Percentiles rank a stretch among this genome's conserved stretches.
These are phyloP conservation scores for Coelomomyces lativittatus DNA, from an alignment of 371 early-diverging fungal species.

Conservation along the genomic window DNA sequence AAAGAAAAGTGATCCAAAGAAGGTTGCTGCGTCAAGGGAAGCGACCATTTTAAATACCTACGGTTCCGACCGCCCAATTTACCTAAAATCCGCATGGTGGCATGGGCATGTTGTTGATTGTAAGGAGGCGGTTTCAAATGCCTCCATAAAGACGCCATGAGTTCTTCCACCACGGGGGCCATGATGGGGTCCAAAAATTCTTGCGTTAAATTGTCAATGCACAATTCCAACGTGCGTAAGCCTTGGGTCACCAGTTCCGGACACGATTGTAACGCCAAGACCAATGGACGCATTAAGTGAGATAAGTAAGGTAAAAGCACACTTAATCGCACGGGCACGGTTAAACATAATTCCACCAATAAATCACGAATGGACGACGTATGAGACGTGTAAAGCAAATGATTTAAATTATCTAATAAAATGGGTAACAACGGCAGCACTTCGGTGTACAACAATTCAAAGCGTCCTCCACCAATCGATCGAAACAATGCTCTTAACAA, in stretches of 20 bases:
- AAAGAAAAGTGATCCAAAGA: conserved; percentile 14
- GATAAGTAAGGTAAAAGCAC: conserved; percentile 84
- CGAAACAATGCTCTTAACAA: conserved; percentile 80
- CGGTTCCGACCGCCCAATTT: conserved; percentile 87
- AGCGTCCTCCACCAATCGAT: conserved; percentile 61
- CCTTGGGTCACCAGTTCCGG: conserved; percentile 85
- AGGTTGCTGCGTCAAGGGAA: conserved; percentile 21
- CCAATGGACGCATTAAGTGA: conserved; percentile 86
- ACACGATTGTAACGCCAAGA: conserved; percentile 75
- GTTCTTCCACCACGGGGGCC: conserved; percentile 74
- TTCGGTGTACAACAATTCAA: conserved; percentile 66
- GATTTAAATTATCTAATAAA: conserved; percentile 71
- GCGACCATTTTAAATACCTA: conserved; percentile 47
- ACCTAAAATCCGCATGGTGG: conserved; percentile 83
- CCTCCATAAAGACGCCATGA: conserved; percentile 78
- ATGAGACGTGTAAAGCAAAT: conserved; percentile 56
- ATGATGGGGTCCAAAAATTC: conserved; percentile 93
- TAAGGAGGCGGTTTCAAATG: conserved; percentile 73
- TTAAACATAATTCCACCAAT: conserved; percentile 63
- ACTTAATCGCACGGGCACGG: conserved; percentile 88
- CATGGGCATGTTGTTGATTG: conserved; percentile 58
- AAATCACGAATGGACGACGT: conserved; percentile 65
- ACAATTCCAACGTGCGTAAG: conserved; percentile 86
- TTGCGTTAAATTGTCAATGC: conserved; percentile 90
- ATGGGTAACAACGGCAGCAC: conserved; percentile 77